These are phyloP conservation scores for Fusarium azukiicola DNA, from an alignment of 2,329 filamentous ascomycete genomes.

Conservation along the genomic window DNA sequence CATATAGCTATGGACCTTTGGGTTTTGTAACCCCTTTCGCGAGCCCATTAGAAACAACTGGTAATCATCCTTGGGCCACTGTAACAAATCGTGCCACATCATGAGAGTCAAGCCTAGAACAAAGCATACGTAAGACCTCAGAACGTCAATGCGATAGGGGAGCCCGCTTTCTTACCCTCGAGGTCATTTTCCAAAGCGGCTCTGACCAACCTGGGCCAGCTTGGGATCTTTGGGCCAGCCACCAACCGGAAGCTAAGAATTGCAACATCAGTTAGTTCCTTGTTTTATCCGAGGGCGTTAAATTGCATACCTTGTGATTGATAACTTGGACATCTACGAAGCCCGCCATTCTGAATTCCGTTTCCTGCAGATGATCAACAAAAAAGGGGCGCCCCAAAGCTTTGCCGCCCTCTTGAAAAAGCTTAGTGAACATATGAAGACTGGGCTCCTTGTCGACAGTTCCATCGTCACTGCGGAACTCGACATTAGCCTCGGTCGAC, in stretches of 20 bases:
- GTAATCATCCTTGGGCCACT: slow-evolving; percentile 25
- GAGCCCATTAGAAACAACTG: slow-evolving; percentile 19
- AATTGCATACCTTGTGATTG: slow-evolving; percentile 1
- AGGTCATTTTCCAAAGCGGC: slow-evolving; percentile 15
- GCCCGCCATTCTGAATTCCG: slow-evolving; percentile 12
- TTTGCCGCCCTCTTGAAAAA: slow-evolving; percentile 19
- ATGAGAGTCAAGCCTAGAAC: slow-evolving; percentile 13
- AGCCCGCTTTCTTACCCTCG: not conserved
- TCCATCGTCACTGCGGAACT: slow-evolving; percentile 36
- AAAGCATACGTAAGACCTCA: not conserved
- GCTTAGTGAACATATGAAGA: slow-evolving; percentile 5
- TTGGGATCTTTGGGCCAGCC: slow-evolving; percentile 38
- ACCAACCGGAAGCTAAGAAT: slow-evolving; percentile 32
- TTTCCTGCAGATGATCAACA: slow-evolving; percentile 15
- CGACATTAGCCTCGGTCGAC: slow-evolving; percentile 34
- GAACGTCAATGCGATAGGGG: not conserved
- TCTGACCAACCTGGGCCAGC: slow-evolving; percentile 30
- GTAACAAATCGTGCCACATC: slow-evolving; percentile 21
- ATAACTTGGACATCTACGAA: slow-evolving; percentile 14
- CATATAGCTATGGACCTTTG: slow-evolving; percentile 20
- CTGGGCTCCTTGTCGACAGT: slow-evolving; percentile 14
- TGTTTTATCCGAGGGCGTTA: too few relatives aligned
- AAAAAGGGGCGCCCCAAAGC: slow-evolving; percentile 15
- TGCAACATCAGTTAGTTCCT: not conserved
- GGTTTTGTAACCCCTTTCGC: slow-evolving; percentile 11